phyloP scores from a whole-genome alignment of 768 basidiomycete species.

The Dendrothele bispora region DNA sequence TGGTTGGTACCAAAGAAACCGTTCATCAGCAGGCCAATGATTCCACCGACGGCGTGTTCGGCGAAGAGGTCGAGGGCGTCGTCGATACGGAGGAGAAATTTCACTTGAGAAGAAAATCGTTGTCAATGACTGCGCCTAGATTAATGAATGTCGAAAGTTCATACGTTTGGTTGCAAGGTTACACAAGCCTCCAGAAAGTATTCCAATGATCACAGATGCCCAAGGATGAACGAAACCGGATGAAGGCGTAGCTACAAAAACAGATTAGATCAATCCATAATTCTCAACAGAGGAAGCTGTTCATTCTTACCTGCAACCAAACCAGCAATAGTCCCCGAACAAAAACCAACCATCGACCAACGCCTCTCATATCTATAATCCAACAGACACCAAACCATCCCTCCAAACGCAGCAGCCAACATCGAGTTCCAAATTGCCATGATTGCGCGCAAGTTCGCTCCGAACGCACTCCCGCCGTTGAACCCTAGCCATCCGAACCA shows the following conservation, averaged over 20 bases:
- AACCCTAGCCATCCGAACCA: constrained; percentile 92
- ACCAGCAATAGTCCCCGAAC: constrained; percentile 85
- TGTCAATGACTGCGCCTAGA: neutral
- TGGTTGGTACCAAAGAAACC: constrained; percentile 70
- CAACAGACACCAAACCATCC: constrained; percentile 78
- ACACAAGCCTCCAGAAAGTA: constrained; percentile 67
- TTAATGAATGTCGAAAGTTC: constrained; percentile 18
- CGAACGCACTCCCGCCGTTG: constrained; percentile 88
- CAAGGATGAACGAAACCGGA: constrained; percentile 81
- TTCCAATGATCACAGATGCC: constrained; percentile 74
- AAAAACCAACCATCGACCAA: constrained; percentile 90
- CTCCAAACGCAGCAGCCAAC: constrained; percentile 80
- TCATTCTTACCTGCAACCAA: no score
- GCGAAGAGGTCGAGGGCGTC: constrained; percentile 93
- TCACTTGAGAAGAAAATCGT: constrained; percentile 43
- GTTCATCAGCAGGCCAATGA: constrained; percentile 71
- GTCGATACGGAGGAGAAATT: constrained; percentile 70
- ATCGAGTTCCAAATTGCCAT: constrained; percentile 89
- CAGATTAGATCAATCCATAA: no score
- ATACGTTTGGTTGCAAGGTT: constrained; percentile 84
- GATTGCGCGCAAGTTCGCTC: constrained; percentile 84
- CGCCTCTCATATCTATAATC: constrained; percentile 81
- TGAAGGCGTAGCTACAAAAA: constrained; percentile 89
- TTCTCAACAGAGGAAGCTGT: no score
- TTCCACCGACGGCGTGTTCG: constrained; percentile 85